A percentile compares a stretch with the other conserved stretches of the same genome.
These are phyloP conservation scores for Chimonanthus praecox DNA, from an alignment of 164 flowering plant species.

Conservation along the genomic window DNA sequence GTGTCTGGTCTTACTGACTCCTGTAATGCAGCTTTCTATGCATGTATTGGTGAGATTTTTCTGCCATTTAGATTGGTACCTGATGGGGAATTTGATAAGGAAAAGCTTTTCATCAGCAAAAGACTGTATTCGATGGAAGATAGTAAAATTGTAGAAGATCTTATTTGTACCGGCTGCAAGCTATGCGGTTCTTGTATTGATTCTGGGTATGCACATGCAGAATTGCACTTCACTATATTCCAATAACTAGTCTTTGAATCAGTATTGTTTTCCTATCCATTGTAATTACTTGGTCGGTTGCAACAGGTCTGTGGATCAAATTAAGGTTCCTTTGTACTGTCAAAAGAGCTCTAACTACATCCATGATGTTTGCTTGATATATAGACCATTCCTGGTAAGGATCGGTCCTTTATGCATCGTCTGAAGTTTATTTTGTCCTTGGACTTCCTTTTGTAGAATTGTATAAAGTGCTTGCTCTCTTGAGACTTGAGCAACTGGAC, in stretches of 20 bases:
- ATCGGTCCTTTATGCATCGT: neutral
- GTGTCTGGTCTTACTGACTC: slow-evolving; percentile 26
- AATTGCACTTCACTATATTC: neutral
- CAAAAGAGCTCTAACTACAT: slow-evolving; percentile 38
- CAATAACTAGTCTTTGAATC: neutral
- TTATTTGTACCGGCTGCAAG: slow-evolving; percentile 69
- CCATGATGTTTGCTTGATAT: slow-evolving; percentile 46
- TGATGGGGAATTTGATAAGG: slow-evolving; percentile 32
- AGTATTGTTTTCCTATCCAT: neutral
- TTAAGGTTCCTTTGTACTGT: slow-evolving; percentile 36
- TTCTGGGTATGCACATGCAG: slow-evolving; percentile 29
- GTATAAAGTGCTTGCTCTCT: neutral
- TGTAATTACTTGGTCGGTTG: neutral
- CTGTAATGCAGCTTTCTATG: slow-evolving; percentile 48
- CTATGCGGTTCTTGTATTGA: slow-evolving; percentile 52
- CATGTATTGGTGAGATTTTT: slow-evolving; percentile 59
- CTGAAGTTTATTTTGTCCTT: neutral
- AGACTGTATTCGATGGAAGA: slow-evolving; percentile 28
- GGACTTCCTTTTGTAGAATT: neutral
- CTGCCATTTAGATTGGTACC: slow-evolving; percentile 31
- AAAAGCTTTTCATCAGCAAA: slow-evolving; percentile 57
- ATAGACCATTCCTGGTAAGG: slow-evolving; percentile 74
- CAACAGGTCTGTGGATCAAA: slow-evolving; percentile 27
- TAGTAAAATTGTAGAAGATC: slow-evolving; percentile 44
- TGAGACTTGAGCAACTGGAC: neutral